Evolutionary conservation across 345 rosid genomes (phyloP).

Genomic region (Hypericum perforatum): DNA sequence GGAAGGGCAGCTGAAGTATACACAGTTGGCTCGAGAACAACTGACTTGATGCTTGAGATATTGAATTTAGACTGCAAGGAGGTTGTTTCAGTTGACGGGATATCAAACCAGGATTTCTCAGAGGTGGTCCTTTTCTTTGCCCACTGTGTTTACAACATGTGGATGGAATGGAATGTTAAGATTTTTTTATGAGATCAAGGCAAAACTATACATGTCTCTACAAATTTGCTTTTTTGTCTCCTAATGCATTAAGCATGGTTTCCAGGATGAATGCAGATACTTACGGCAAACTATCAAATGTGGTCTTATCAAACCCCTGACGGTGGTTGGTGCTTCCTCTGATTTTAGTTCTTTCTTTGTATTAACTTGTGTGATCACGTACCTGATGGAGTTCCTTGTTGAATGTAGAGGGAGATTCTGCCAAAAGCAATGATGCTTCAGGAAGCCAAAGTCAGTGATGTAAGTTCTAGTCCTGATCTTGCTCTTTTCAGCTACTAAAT

Average conservation of each 20-base stretch:
- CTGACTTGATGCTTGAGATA: constrained; percentile 61
- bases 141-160: no score
- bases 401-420: constrained; percentile 67
- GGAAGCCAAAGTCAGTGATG: constrained; percentile 52
- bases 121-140: constrained; percentile 35
- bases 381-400: not conserved
- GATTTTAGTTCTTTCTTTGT: constrained; percentile 10
- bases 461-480: constrained; percentile 29
- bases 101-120: constrained; percentile 81
- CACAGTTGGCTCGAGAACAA: constrained; percentile 48
- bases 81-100: constrained; percentile 51
- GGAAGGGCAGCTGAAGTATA: constrained; percentile 48
- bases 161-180: no score
- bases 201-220: not conserved
- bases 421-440: constrained; percentile 55
- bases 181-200: no score
- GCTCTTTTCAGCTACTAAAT: constrained; percentile 1
- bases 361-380: constrained; percentile 3
- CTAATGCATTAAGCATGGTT: constrained; percentile 16
- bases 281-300: constrained; percentile 56
- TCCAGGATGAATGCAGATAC: constrained; percentile 77
- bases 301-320: constrained; percentile 54
- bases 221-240: not conserved
- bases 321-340: constrained; percentile 47
- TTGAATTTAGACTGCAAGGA: constrained; percentile 64